Evolutionary conservation across 306 rosid species (phyloP).

Genomic region (Lathyrus oleraceus): DNA sequence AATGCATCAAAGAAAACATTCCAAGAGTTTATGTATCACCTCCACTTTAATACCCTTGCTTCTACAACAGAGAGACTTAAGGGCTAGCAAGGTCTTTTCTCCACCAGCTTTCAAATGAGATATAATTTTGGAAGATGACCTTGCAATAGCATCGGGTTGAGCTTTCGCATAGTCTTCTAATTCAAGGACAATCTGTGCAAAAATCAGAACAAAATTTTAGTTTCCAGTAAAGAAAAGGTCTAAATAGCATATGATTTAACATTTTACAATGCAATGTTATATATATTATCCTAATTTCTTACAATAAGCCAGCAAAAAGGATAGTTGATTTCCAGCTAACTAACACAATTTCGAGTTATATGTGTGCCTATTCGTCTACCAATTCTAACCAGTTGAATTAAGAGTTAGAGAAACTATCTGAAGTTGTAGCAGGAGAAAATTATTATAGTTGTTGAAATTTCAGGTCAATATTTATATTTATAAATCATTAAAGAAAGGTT

Average conservation of each 20-base stretch:
- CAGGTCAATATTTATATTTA: slow-evolving; percentile 16
- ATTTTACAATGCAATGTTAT: slow-evolving; percentile 8
- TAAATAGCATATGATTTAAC: slow-evolving; percentile 15
- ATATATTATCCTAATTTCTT: slow-evolving; percentile 16
- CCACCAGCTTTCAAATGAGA: slow-evolving; percentile 84
- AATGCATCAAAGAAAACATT: slow-evolving; percentile 20
- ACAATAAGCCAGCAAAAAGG: slow-evolving; percentile 3
- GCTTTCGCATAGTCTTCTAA: slow-evolving; percentile 79
- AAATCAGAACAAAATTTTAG: slow-evolving; percentile 33
- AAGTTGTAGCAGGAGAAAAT: slow-evolving; percentile 24
- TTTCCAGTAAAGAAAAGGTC: slow-evolving; percentile 25
- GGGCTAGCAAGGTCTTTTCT: slow-evolving; percentile 80
- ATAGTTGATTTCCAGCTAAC: not conserved
- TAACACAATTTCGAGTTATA: slow-evolving; percentile 10
- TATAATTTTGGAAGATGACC: slow-evolving; percentile 80
- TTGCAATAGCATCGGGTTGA: slow-evolving; percentile 88
- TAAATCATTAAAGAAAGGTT: slow-evolving; percentile 10
- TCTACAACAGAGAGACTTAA: slow-evolving; percentile 89
- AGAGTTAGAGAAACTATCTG: slow-evolving; percentile 8
- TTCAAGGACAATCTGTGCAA: slow-evolving; percentile 70
- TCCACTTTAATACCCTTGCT: slow-evolving; percentile 89
- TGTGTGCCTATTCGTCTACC: not conserved
- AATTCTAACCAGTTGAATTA: not conserved
- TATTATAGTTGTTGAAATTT: not conserved
- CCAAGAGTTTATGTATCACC: slow-evolving; percentile 50